These are phyloP conservation scores for Daldinia grandis DNA, from an alignment of 495 filamentous ascomycete species.

Conservation along the genomic window DNA sequence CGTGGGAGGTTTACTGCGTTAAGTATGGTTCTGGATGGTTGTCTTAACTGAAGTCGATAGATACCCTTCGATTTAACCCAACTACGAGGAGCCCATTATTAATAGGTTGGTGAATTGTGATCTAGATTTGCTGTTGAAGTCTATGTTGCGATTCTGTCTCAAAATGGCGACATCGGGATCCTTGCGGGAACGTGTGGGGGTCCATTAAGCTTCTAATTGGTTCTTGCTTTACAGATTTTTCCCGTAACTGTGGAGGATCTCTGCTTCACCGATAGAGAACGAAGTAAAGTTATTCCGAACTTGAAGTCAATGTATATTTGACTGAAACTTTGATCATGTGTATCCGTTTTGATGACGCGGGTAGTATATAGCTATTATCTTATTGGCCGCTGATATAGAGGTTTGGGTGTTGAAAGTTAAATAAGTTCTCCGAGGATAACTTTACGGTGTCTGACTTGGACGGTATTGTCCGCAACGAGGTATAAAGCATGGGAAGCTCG, in stretches of 20 bases:
- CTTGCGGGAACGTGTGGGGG: conserved; percentile 28
- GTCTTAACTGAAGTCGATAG: background rate
- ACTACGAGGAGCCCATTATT: conserved; percentile 23
- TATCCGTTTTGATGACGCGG: background rate
- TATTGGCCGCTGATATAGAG: background rate
- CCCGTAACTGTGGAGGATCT: background rate
- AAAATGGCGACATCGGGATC: conserved; percentile 37
- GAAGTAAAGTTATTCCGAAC: background rate
- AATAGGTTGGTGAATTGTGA: conserved; percentile 22
- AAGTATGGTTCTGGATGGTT: conserved; percentile 1
- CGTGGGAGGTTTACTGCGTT: background rate
- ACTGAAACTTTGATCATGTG: background rate
- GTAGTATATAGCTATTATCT: background rate
- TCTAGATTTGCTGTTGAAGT: conserved; percentile 23
- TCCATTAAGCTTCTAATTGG: conserved; percentile 42
- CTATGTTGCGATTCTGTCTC: conserved; percentile 27
- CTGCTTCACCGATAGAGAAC: conserved; percentile 1
- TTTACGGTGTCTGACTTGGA: background rate
- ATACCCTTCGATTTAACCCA: background rate
- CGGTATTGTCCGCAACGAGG: background rate
- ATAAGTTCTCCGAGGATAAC: background rate
- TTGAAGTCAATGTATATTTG: background rate
- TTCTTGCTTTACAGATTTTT: conserved; percentile 14
- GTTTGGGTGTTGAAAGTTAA: background rate
- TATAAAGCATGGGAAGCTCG: background rate